phyloP scores from a whole-genome alignment of 768 basidiomycete genomes.

The Tulasnella sp. region DNA sequence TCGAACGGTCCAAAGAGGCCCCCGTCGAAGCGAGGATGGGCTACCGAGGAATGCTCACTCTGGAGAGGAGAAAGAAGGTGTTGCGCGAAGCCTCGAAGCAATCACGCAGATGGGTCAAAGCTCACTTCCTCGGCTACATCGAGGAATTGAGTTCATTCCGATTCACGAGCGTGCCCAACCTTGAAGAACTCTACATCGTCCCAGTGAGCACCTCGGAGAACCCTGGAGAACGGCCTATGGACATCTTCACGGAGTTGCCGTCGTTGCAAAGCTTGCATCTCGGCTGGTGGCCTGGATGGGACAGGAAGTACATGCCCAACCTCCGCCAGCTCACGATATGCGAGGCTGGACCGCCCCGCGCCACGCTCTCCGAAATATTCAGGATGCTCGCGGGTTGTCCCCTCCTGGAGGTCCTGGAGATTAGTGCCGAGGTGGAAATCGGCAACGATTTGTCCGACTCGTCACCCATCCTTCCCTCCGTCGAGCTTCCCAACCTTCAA shows the following conservation, averaged over 20 bases:
- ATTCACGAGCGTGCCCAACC: neutral
- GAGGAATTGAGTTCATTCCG: neutral
- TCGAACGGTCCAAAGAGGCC: neutral
- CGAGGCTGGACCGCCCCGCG: neutral
- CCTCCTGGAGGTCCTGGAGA: neutral
- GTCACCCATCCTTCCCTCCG: neutral
- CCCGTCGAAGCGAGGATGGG: neutral
- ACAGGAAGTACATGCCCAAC: neutral
- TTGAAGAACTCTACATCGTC: neutral
- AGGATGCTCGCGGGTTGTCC: neutral
- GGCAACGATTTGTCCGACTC: neutral
- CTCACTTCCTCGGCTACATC: neutral
- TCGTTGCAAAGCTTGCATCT: neutral
- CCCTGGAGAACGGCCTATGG: neutral
- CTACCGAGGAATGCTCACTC: neutral
- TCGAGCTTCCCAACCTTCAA: neutral
- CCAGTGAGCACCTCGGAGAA: neutral
- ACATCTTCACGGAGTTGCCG: neutral
- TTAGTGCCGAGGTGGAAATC: neutral
- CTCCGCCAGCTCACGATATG: neutral
- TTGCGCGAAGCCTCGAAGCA: neutral
- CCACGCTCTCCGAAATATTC: neutral
- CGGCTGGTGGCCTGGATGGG: neutral
- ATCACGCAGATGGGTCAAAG: neutral
- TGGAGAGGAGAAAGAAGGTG: neutral